Base-by-base conservation (phyloP, 305 asterid genomes). In the Solanum chacoense region DNA sequence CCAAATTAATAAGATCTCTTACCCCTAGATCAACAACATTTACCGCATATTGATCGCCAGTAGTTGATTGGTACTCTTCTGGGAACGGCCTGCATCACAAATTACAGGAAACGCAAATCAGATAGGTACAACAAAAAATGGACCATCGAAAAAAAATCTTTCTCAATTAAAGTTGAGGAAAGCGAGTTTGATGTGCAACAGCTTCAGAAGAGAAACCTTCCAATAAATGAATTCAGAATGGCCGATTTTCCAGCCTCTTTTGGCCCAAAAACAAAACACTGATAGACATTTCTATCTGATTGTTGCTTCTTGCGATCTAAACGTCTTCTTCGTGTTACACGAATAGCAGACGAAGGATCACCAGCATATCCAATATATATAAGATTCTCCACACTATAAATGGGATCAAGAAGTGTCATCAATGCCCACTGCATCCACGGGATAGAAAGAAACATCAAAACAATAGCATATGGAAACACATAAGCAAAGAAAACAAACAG, bases 191-290 rank as follows among this genome's bases (percentile, higher is more conserved):
- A 42, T 31, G 35, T 11, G 71, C 16, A 32, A 50, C 75, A 85
- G 85, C 80, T 50, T 80, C 87, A 29, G 26, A 73, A 86, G 91
- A 89, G 81, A 88, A 88, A 97, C 99, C 98, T 95, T 92, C 98
- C 98, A 86, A 92, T 86, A 90, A 94, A 96, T 36, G 98, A 93
- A 92, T 94, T 93, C 87, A 97, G 91, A 73, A 97, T 88, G 80
- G 99, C 95, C 87, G 98, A 92, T 92, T 97, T 97, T 84, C 99
- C 99, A 86, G 99, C 93, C 89, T 91, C 96, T 89, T 94, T 95
- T 22, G 99, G 98, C 89, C 98, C 99, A 94, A 97, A 96, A 86
- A 97, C 99, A 93, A 94, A 96, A 92, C 99, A 97, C 79, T 96
- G 98, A 91, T 93, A 95, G 83, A 96, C 97, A 89, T 93, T 95